Evolutionary conservation across 1,139 yeast species (phyloP).

Genomic region (Geotrichum restrictum): DNA sequence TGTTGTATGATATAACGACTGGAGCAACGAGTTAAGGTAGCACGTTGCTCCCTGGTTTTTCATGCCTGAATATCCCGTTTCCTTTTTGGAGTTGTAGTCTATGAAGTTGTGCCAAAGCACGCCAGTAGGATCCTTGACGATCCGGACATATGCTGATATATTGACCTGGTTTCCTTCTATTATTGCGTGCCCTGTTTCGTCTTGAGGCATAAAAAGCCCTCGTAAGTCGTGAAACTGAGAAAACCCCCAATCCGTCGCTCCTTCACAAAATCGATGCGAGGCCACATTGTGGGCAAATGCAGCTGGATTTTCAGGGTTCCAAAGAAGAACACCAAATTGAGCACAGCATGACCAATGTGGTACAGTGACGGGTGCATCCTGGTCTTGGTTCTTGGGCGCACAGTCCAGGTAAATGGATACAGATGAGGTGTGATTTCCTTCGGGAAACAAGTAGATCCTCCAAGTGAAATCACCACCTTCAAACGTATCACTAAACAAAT

Average conservation of each 20-base stretch:
- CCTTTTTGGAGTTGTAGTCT: slow-evolving; percentile 81
- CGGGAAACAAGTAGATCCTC: slow-evolving; percentile 74
- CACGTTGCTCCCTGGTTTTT: slow-evolving; percentile 98
- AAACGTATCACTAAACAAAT: slow-evolving; percentile 51
- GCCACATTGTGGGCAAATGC: slow-evolving; percentile 60
- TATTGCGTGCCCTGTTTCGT: slow-evolving; percentile 39
- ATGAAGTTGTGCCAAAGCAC: slow-evolving; percentile 86
- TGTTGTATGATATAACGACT: slow-evolving; percentile 83
- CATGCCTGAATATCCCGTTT: slow-evolving; percentile 87
- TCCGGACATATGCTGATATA: slow-evolving; percentile 70
- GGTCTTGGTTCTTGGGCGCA: slow-evolving; percentile 25
- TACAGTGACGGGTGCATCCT: neutral
- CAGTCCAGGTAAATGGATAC: slow-evolving; percentile 39
- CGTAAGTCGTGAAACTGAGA: slow-evolving; percentile 65
- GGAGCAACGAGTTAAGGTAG: slow-evolving; percentile 84
- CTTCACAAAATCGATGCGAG: slow-evolving; percentile 66
- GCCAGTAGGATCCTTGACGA: slow-evolving; percentile 86
- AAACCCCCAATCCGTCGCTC: slow-evolving; percentile 95
- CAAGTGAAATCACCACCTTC: slow-evolving; percentile 67
- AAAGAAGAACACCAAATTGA: slow-evolving; percentile 79
- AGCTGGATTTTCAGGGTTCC: slow-evolving; percentile 72
- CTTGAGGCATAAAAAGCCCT: slow-evolving; percentile 39
- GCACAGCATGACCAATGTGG: slow-evolving; percentile 76
- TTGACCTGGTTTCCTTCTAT: slow-evolving; percentile 58
- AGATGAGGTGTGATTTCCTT: slow-evolving; percentile 44